Evolutionary conservation across 306 rosid species (phyloP), one percentile per base, ranked within the genome.

Genomic region (Cotoneaster glaucophyllus): DNA sequence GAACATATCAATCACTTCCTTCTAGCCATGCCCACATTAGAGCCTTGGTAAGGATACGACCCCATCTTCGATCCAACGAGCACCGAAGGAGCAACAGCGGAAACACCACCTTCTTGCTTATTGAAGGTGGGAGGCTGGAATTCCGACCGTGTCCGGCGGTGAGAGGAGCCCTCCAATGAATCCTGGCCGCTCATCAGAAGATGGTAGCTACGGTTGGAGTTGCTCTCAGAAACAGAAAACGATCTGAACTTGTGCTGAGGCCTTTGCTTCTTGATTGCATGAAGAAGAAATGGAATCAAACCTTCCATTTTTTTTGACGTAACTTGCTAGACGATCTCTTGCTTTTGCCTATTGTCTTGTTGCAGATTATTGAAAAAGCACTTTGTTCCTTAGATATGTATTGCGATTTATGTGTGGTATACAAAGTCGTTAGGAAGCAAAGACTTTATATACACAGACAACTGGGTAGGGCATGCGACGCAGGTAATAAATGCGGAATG

Each of bases 181-280:
- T 79, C 87, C 22, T 69, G 69, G 22, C 50, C 90, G 74, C 76
- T 32, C n/a, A 83, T 32, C 64, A 85, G 61, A 19, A 86, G 43
- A 81, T 90, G 97, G 86, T 93, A 90, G 89, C 96, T 90, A 11
- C 93, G 84, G 77, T 54, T 86, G 67, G 91, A 84, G 79, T 83
- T 75, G 29, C 39, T 17, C n/a, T 79, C 89, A 11, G 96, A 93
- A 53, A 70, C 54, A 50, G 54, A 50, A 50, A 50, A 57, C 63
- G 90, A 80, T 79, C 90, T 75, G 63, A 58, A 78, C 21, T 5
- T 74, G 45, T 84, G 74, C 14, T 57, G 77, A 29, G 90, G 92
- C 59, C 78, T 88, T 26, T 75, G 88, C 84, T 88, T 93, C 88
- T 85, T 93, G 21, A 93, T 62, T 5, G 78, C 97, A 57, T 87